These are phyloP conservation scores for Leptographium procerum DNA, from an alignment of 2,329 filamentous ascomycete genomes.

Conservation along the genomic window DNA sequence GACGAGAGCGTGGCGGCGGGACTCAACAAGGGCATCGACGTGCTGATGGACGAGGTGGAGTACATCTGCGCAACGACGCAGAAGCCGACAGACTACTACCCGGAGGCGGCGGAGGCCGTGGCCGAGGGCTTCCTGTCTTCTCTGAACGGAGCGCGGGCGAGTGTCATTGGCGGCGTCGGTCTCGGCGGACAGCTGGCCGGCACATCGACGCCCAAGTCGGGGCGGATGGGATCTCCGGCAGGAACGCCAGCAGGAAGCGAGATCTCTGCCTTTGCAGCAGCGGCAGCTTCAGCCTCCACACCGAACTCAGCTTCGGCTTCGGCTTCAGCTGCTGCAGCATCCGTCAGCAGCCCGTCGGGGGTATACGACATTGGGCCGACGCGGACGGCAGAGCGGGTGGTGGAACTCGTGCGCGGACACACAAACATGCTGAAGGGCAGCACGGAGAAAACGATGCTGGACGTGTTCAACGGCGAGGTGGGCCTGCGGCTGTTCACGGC, in stretches of 20 bases:
- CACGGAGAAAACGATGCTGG: conserved; percentile 94
- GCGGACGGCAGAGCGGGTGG: conserved; percentile 65
- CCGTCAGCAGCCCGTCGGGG: conserved; percentile 20
- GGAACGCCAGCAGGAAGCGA: not conserved
- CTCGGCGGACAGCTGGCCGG: conserved; percentile 12
- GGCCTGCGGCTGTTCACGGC: conserved; percentile 84
- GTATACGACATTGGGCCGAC: conserved; percentile 49
- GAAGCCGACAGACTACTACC: conserved; percentile 81
- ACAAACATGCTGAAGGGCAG: conserved; percentile 88
- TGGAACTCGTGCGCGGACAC: conserved; percentile 77
- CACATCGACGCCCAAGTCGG: conserved; percentile 15
- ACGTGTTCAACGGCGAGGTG: conserved; percentile 97
- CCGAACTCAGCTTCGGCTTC: not conserved
- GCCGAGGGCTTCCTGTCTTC: conserved; percentile 9
- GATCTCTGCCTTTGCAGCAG: not conserved
- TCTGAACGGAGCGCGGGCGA: conserved; percentile 11
- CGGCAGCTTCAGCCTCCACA: not conserved
- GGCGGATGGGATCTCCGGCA: not conserved
- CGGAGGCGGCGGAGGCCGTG: conserved; percentile 30
- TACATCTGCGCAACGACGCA: conserved; percentile 88
- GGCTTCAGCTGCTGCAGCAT: not conserved
- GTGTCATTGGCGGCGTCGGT: conserved; percentile 15
- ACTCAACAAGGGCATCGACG: conserved; percentile 94
- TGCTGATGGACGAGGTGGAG: conserved; percentile 96
- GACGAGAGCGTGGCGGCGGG: conserved; percentile 94